phyloP scores from a whole-genome alignment of 768 basidiomycete genomes.

The Boletus bicolor region DNA sequence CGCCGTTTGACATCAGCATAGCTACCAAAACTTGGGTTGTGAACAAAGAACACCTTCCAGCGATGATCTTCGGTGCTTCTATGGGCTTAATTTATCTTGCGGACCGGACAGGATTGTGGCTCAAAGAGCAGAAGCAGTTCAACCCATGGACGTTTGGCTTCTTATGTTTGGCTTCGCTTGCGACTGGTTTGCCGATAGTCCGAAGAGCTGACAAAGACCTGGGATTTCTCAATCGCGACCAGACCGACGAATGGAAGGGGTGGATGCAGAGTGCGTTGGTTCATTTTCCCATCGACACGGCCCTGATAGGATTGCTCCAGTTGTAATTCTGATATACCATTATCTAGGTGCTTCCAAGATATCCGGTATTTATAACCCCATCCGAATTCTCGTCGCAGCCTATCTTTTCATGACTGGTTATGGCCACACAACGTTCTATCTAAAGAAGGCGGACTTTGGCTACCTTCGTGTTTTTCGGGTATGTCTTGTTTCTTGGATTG shows the following conservation, averaged over 20 bases:
- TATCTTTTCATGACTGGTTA: conserved; percentile 95
- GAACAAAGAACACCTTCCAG: conserved; percentile 32
- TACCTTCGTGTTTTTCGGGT: conserved; percentile 74
- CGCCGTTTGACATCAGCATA: conserved; percentile 14
- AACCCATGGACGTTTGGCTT: conserved; percentile 63
- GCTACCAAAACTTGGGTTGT: conserved; percentile 18
- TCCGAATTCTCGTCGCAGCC: conserved; percentile 82
- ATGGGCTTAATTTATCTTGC: conserved; percentile 71
- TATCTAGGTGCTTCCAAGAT: conserved; percentile 87
- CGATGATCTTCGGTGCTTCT: conserved; percentile 62
- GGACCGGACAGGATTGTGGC: conserved; percentile 83
- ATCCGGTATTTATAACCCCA: conserved; percentile 90
- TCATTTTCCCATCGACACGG: neutral
- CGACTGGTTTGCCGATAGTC: conserved; percentile 59
- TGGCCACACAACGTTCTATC: conserved; percentile 83
- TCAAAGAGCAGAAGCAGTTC: conserved; percentile 88
- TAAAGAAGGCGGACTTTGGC: conserved; percentile 86
- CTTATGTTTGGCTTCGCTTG: conserved; percentile 53
- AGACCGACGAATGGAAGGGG: conserved; percentile 97
- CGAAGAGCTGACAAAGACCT: conserved; percentile 76
- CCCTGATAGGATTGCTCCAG: conserved; percentile 36
- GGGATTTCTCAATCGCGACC: conserved; percentile 87
- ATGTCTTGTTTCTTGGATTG: conserved; percentile 13
- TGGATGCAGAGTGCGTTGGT: conserved; percentile 87
- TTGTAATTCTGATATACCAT: conserved; percentile 90